Conservation (phyloP, 2,329 filamentous ascomycete species). For the Claviceps purpurea region DNA sequence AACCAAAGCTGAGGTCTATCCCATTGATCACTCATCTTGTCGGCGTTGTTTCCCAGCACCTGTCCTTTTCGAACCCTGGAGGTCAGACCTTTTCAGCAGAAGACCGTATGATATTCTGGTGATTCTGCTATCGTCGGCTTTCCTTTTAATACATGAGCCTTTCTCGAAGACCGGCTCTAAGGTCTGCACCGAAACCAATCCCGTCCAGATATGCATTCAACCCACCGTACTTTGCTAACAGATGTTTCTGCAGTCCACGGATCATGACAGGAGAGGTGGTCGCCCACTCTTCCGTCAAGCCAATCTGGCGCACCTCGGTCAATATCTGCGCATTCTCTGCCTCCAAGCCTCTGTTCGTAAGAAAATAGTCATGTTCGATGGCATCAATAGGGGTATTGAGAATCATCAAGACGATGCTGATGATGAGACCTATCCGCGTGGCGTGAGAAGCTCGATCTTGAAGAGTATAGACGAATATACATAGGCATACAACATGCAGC, state of each 20-base stretch:
- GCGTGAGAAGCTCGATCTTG: not conserved
- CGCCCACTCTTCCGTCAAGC: constrained; percentile 61
- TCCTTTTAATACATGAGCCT: constrained; percentile 25
- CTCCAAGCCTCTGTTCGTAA: constrained; percentile 46
- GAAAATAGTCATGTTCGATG: constrained; percentile 58
- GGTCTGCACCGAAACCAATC: constrained; percentile 41
- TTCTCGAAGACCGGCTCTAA: constrained; percentile 28
- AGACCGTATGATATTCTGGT: not conserved
- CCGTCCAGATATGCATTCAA: constrained; percentile 48
- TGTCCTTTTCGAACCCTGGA: too few species aligned
- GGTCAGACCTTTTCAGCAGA: too few species aligned
- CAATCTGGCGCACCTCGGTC: constrained; percentile 55
- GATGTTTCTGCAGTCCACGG: constrained; percentile 38
- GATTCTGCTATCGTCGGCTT: not conserved
- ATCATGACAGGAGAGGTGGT: constrained; percentile 53
- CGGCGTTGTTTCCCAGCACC: too few species aligned
- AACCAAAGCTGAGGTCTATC: not conserved
- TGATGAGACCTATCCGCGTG: constrained; percentile 45
- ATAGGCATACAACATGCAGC: not conserved
- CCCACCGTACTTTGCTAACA: constrained; percentile 51
- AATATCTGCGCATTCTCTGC: constrained; percentile 50
- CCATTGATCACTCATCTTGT: too few species aligned
- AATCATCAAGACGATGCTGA: constrained; percentile 54
- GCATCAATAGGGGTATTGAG: constrained; percentile 42
- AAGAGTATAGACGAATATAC: not conserved